Evolutionary conservation across 805 yeast genomes (phyloP).

Genomic region (Torulaspora microellipsoides): DNA sequence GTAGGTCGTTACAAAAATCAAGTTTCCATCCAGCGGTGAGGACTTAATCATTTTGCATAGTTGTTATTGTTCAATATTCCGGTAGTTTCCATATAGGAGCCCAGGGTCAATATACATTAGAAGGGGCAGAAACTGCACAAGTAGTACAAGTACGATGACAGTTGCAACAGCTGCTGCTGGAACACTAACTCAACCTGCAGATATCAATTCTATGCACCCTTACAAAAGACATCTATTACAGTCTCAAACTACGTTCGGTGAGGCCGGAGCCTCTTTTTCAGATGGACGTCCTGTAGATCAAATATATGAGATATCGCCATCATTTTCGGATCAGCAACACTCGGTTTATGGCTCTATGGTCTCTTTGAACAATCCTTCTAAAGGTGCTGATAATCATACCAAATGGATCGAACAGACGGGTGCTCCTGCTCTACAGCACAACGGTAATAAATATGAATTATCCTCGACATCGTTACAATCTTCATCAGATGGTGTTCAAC

Average conservation of each 20-base stretch:
- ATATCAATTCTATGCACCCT: slow-evolving; percentile 11
- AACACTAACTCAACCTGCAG: not conserved
- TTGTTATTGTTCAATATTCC: too few relatives aligned
- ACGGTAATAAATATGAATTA: not conserved
- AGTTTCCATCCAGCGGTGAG: too few relatives aligned
- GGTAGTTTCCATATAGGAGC: too few relatives aligned
- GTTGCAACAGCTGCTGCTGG: not conserved
- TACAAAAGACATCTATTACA: slow-evolving; percentile 14
- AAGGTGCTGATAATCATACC: slow-evolving; percentile 4
- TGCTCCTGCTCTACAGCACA: slow-evolving; percentile 5
- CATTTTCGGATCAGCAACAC: slow-evolving; percentile 4
- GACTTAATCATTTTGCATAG: too few relatives aligned
- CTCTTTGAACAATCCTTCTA: slow-evolving; percentile 10
- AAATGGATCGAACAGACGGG: slow-evolving; percentile 10
- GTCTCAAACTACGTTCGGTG: slow-evolving; percentile 7
- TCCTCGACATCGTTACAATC: slow-evolving; percentile 3
- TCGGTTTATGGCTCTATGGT: slow-evolving; percentile 8
- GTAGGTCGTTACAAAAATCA: too few relatives aligned
- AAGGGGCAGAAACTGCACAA: too few relatives aligned
- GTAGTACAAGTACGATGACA: slow-evolving; percentile 1
- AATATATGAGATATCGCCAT: slow-evolving; percentile 1
- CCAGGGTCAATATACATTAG: too few relatives aligned
- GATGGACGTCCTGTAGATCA: not conserved
- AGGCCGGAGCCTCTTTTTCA: not conserved
- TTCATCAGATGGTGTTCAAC: slow-evolving; percentile 7